phyloP scores from a whole-genome alignment of 2,329 filamentous ascomycete genomes.

The Pestalotiopsis sp. region DNA sequence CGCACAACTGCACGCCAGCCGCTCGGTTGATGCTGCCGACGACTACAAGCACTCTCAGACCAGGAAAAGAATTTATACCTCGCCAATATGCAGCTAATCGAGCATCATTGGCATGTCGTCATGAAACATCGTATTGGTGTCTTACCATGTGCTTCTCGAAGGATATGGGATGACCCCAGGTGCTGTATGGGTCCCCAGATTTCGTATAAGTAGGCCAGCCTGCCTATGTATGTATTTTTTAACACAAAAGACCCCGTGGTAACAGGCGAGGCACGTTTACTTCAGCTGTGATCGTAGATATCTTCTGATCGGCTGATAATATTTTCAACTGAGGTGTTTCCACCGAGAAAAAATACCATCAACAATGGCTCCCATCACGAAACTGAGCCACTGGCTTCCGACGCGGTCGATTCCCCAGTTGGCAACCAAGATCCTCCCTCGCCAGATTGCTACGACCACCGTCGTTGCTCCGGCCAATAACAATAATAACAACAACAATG shows the following conservation, averaged over 20 bases:
- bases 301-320: too few species aligned
- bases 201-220: background rate
- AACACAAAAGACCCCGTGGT: too few species aligned
- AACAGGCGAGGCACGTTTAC: too few species aligned
- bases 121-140: background rate
- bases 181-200: background rate
- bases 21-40: background rate
- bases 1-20: background rate
- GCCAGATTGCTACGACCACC: slow-evolving; percentile 27
- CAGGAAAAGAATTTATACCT: background rate
- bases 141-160: background rate
- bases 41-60: background rate
- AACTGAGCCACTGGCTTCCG: background rate
- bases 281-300: too few species aligned
- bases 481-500: slow-evolving; percentile 18
- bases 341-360: background rate
- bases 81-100: background rate
- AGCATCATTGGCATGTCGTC: background rate
- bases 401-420: background rate
- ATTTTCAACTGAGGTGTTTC: too few species aligned
- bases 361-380: background rate
- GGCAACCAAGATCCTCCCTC: slow-evolving; percentile 16
- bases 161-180: background rate
- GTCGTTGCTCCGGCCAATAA: slow-evolving; percentile 21
- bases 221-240: background rate